Base-by-base conservation (phyloP, 352 stramenopile species). In the Globisporangium cylindrosporum region DNA sequence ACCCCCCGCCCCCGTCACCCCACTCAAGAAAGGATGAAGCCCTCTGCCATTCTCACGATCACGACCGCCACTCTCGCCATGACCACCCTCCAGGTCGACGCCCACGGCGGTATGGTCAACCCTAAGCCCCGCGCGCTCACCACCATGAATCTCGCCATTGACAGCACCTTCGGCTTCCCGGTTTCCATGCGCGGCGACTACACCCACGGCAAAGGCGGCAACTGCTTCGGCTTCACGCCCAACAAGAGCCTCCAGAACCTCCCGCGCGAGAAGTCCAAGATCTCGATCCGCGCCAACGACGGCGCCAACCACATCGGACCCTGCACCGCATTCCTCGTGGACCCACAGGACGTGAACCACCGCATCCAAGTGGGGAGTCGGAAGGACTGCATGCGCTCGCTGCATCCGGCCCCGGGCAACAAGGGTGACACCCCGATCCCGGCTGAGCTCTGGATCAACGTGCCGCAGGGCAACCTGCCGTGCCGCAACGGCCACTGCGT, bases 341-440 rank as follows among this genome's bases (percentile, higher is more conserved):
- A 79, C 65, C 75, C 71, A 0, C 48, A 67, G 18, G 58, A 80
- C 36, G 63, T 58, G 12, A 75, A 14, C 38, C 72, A 78, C 66
- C 73, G 73, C 46, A 46, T 82, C 1, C 73, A 80, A 32, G 59
- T 82, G 4, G 75, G 75, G 0, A 54, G 74, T 49, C 68, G 74
- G 9, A 54, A 82, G 24, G 71, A 81, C 75, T 81, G 75, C 71
- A 81, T 81, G 75, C 75, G 75, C 5, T 81, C 75, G 36, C 57
- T 81, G 56, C 70, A 78, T 48, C 73, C 73, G 12, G 75, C 18
- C 5, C 41, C 72, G 2, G 75, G 73, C 4, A 71, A 51, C 49
- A 79, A 79, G 43, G 73, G 73, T 2, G 73, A 76, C 29, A 1
- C 41, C 24, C 73, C 75, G 1, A 80, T 80, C 57, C 62, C 67